phyloP scores from a whole-genome alignment of 495 filamentous ascomycete species.

The Venustampulla echinocandica region DNA sequence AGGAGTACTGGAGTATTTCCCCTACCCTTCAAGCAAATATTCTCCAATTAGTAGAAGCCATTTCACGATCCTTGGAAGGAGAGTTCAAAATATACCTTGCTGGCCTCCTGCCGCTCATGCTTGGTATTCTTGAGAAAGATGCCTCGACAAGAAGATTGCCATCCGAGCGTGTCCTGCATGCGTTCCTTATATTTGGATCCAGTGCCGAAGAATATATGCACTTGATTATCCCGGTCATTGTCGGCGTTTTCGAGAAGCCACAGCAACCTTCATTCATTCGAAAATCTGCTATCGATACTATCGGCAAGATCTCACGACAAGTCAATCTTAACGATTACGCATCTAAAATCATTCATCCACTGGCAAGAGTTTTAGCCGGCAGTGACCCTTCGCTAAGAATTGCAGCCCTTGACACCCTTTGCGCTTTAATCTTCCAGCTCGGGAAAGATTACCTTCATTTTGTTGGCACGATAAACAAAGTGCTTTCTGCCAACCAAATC shows the following conservation, averaged over 20 bases:
- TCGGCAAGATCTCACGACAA: slow-evolving; percentile 88
- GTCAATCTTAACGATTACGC: slow-evolving; percentile 98
- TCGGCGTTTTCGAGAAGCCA: slow-evolving; percentile 79
- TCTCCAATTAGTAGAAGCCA: slow-evolving; percentile 80
- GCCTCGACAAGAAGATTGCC: slow-evolving; percentile 59
- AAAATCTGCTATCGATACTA: slow-evolving; percentile 85
- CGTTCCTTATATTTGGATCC: slow-evolving; percentile 91
- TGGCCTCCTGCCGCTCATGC: slow-evolving; percentile 79
- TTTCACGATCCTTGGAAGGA: slow-evolving; percentile 86
- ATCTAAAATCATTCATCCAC: slow-evolving; percentile 84
- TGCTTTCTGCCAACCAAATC: slow-evolving; percentile 57
- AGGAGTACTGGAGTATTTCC: slow-evolving; percentile 75
- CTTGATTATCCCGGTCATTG: slow-evolving; percentile 92
- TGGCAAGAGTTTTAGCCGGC: slow-evolving; percentile 68
- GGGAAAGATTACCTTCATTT: slow-evolving; percentile 93
- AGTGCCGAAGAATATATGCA: slow-evolving; percentile 99
- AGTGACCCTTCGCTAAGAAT: slow-evolving; percentile 64
- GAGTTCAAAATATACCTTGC: slow-evolving; percentile 96
- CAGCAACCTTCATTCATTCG: slow-evolving; percentile 68
- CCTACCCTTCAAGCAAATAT: slow-evolving; percentile 80
- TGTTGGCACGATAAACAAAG: slow-evolving; percentile 81
- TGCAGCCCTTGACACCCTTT: slow-evolving; percentile 90
- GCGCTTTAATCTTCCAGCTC: slow-evolving; percentile 89
- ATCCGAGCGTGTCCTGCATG: slow-evolving; percentile 85
- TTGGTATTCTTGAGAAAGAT: slow-evolving; percentile 85